Percentiles rank a stretch among this genome's conserved stretches.
Conservation (phyloP, 2,329 filamentous ascomycete species). For the Chrysoporthe austroafricana region DNA sequence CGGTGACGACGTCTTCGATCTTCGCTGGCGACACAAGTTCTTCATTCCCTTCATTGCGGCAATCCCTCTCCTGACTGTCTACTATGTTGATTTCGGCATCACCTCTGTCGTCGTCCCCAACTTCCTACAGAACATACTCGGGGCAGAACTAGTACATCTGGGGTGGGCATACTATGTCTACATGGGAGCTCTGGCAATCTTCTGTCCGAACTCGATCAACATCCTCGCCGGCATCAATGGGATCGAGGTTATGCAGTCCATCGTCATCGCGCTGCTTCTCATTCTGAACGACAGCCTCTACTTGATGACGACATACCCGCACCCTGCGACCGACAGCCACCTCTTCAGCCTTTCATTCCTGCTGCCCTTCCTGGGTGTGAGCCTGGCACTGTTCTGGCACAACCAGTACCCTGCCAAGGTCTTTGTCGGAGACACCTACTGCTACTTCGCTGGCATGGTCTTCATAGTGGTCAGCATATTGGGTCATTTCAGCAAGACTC, state of each 20-base stretch:
- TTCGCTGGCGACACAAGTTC: constrained; percentile 98
- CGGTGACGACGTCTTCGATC: constrained; percentile 95
- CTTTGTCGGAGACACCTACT: constrained; percentile 98
- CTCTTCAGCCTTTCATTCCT: constrained; percentile 95
- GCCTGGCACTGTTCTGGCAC: constrained; percentile 80
- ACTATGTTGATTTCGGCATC: constrained; percentile 98
- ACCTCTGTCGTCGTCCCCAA: constrained; percentile 92
- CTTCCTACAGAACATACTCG: constrained; percentile 81
- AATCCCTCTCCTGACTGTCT: constrained; percentile 92
- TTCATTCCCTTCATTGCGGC: constrained; percentile 94
- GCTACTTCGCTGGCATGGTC: constrained; percentile 99
- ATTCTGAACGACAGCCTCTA: constrained; percentile 88
- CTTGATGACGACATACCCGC: constrained; percentile 79
- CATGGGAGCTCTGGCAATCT: constrained; percentile 96
- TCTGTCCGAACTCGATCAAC: constrained; percentile 98
- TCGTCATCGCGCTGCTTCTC: constrained; percentile 85
- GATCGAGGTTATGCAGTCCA: constrained; percentile 92
- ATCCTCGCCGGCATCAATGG: constrained; percentile 99
- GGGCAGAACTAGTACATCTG: constrained; percentile 77
- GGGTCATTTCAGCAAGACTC: constrained; percentile 96
- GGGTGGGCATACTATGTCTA: constrained; percentile 88
- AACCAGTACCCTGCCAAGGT: constrained; percentile 97
- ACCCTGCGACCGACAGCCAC: constrained; percentile 94
- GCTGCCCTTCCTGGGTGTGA: constrained; percentile 92
- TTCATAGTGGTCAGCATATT: constrained; percentile 97